phyloP scores from a whole-genome alignment of 306 rosid genomes.

The Arachis hypogaea region DNA sequence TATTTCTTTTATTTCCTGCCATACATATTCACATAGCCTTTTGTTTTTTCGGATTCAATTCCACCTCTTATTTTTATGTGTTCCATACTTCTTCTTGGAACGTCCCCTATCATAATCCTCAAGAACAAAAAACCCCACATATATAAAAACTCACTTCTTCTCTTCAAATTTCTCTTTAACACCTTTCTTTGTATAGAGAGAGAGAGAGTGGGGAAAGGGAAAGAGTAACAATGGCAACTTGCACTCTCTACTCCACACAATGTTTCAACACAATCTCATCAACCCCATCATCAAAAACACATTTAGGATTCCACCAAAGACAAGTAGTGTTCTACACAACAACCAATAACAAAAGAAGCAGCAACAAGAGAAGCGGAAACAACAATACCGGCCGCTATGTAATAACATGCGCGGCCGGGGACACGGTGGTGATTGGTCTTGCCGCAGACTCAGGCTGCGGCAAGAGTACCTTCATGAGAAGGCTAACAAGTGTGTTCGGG shows the following conservation, averaged over 20 bases:
- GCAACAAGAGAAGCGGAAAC: slow-evolving; percentile 34
- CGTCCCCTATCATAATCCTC: slow-evolving; percentile 40
- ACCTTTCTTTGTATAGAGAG: slow-evolving; percentile 25
- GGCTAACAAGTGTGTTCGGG: slow-evolving; percentile 94
- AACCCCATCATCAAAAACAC: slow-evolving; percentile 70
- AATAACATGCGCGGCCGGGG: slow-evolving; percentile 68
- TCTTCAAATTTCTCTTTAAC: slow-evolving; percentile 40
- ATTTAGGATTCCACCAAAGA: slow-evolving; percentile 64
- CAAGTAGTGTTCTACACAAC: slow-evolving; percentile 75
- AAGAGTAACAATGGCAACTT: slow-evolving; percentile 66
- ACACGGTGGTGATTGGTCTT: slow-evolving; percentile 87
- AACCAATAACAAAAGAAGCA: slow-evolving; percentile 44
- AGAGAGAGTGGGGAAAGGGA: not conserved
- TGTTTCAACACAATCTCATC: slow-evolving; percentile 67
- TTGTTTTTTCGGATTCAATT: slow-evolving; percentile 43
- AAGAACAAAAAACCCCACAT: slow-evolving; percentile 30
- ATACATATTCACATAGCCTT: slow-evolving; percentile 26
- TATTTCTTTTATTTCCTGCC: slow-evolving; percentile 35
- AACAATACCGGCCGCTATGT: slow-evolving; percentile 40
- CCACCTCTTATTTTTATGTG: slow-evolving; percentile 56
- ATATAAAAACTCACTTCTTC: slow-evolving; percentile 39
- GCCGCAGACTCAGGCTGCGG: slow-evolving; percentile 99
- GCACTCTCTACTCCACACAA: slow-evolving; percentile 87
- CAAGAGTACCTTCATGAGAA: slow-evolving; percentile 97
- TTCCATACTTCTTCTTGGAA: slow-evolving; percentile 46